A percentile compares a stretch with the other conserved stretches of the same genome.
phyloP scores from a whole-genome alignment of 371 early-diverging fungal species.

The Mucor lusitanicus region DNA sequence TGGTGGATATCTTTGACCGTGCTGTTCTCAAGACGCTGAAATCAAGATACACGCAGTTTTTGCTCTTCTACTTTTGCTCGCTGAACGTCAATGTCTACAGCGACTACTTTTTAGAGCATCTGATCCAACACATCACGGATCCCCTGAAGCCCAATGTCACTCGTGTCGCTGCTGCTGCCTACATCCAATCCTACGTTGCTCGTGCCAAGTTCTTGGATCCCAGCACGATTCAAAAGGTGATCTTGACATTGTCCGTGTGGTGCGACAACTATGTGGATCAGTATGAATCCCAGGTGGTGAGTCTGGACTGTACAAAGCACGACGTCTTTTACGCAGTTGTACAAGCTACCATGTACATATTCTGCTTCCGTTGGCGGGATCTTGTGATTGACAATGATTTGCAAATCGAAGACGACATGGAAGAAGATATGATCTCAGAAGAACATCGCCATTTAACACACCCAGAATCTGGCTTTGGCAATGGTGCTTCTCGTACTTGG shows the following conservation, averaged over 20 bases:
- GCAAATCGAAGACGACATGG: slow-evolving; percentile 13
- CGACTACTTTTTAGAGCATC: slow-evolving; percentile 79
- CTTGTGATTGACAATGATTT: slow-evolving; percentile 53
- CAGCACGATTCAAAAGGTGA: slow-evolving; percentile 61
- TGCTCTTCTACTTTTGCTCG: slow-evolving; percentile 84
- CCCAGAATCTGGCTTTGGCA: slow-evolving; percentile 23
- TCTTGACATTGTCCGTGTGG: slow-evolving; percentile 72
- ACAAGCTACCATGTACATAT: slow-evolving; percentile 90
- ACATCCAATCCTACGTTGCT: slow-evolving; percentile 86
- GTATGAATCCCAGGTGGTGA: slow-evolving; percentile 50
- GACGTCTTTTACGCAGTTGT: slow-evolving; percentile 86
- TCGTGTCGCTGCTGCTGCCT: slow-evolving; percentile 83
- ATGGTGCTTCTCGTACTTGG: slow-evolving; percentile 36
- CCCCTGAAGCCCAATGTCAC: slow-evolving; percentile 65
- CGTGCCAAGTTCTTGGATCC: slow-evolving; percentile 80
- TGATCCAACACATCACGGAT: slow-evolving; percentile 66
- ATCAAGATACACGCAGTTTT: slow-evolving; percentile 91
- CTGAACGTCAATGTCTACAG: slow-evolving; percentile 62
- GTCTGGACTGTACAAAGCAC: slow-evolving; percentile 61
- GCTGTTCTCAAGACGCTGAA: slow-evolving; percentile 85
- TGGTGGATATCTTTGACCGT: slow-evolving; percentile 81
- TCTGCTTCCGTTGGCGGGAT: slow-evolving; percentile 93
- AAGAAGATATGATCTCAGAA: slow-evolving; percentile 23
- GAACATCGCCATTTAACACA: slow-evolving; percentile 17
- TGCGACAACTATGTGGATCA: slow-evolving; percentile 68